Conservation (phyloP, 768 basidiomycete genomes). For the Suillus americanus region DNA sequence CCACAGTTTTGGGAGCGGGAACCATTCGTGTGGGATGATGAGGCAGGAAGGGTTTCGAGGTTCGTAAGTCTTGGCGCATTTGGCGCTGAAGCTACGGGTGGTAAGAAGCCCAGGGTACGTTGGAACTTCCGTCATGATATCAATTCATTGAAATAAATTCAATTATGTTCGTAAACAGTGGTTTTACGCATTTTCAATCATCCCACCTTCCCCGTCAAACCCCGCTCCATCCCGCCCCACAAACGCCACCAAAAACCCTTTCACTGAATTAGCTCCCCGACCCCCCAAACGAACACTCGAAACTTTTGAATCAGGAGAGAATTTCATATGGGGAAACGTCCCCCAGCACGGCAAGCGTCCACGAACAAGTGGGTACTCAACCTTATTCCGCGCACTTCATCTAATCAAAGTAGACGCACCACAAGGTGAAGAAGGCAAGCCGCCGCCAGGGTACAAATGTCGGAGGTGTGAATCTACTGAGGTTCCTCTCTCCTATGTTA, state of each 20-base stretch:
- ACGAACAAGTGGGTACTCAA: conserved; percentile 46
- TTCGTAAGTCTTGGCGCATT: conserved; percentile 91
- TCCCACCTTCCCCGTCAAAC: conserved; percentile 45
- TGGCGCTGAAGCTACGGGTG: conserved; percentile 55
- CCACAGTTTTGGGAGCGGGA: conserved; percentile 94
- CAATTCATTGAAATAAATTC: background rate
- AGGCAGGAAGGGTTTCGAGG: conserved; percentile 59
- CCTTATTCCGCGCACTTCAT: background rate
- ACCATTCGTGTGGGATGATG: conserved; percentile 83
- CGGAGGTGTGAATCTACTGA: conserved; percentile 74
- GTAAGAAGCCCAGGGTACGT: conserved; percentile 85
- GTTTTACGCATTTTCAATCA: conserved; percentile 95
- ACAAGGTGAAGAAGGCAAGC: conserved; percentile 51
- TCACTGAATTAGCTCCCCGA: conserved; percentile 41
- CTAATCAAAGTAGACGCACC: conserved; percentile 14
- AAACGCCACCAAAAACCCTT: conserved; percentile 74
- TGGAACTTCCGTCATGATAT: background rate
- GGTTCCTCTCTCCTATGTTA: conserved; percentile 38
- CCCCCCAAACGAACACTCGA: conserved; percentile 56
- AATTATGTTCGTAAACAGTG: conserved; percentile 50
- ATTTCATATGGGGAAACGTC: conserved; percentile 70
- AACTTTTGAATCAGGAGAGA: conserved; percentile 45
- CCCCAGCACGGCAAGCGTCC: conserved; percentile 57
- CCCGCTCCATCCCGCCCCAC: conserved; percentile 45
- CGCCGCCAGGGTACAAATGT: conserved; percentile 75